Base-by-base conservation (phyloP, 805 yeast species). In the Metschnikowia rubicola region DNA sequence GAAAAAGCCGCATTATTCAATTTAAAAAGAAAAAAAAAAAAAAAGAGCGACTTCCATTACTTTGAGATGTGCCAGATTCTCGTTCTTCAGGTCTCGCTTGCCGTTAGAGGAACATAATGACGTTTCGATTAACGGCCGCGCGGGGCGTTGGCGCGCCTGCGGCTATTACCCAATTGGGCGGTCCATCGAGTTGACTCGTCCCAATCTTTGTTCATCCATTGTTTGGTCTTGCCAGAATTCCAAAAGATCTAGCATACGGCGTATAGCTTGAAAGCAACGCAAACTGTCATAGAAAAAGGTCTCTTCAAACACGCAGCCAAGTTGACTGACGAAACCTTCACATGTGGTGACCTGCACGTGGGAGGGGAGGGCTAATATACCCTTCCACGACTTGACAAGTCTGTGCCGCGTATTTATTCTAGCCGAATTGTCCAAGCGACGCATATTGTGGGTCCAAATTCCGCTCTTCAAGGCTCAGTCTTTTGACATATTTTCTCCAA, bases 101-200 rank as follows among this genome's bases (percentile, higher is more conserved):
- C 43, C 26, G 43, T 40, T 40, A 32, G 37, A 32, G 37, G 43
- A 40, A 32, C 19, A 15, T 8, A 7, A 11, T 8, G 10, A 6
- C 30, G 37, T 13, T 30, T 19, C 11, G 43, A 13, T 21, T n/a
- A 15, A 39, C 28, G 10, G 47, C 43, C 43, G 43, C 19, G 35
- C 13, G 42, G 10, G 43, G 35, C 43, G 21, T 32, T 32, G 32
- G 37, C 17, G 41, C 44, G 37, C 35, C 35, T 36, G 38, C 48
- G 48, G 44, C 41, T 45, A 40, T 33, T 45, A 13, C 48, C 48
- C 41, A 19, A 19, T 45, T 26, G 34, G 44, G 48, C 30, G 13
- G 37, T 37, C 32, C 5, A 33, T 40, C 37, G 11, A 10, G 3
- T 1, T 21, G 26, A 21, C 26, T 21, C 26, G 26, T 21, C 26